A percentile compares a stretch with the other conserved stretches of the same genome.
Evolutionary conservation across 176 grass and related monocot genomes (phyloP).

Genomic region (Carex littledalei): DNA sequence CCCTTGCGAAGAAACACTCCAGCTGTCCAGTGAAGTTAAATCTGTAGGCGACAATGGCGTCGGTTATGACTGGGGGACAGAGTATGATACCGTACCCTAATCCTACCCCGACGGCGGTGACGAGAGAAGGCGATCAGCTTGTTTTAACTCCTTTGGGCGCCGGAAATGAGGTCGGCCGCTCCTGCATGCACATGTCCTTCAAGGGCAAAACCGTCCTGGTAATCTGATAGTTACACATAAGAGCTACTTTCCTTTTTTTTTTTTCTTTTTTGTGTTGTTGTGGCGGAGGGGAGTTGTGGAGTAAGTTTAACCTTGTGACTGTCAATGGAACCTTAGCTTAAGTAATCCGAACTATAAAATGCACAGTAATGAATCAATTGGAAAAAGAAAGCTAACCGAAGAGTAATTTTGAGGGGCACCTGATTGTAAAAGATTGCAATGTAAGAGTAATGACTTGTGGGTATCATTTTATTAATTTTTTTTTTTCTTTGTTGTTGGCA

Average conservation of each 20-base stretch:
- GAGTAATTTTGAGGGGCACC: background rate
- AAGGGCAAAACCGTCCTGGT: conserved; percentile 90
- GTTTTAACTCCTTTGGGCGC: conserved; percentile 76
- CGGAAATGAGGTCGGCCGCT: conserved; percentile 86
- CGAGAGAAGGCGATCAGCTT: conserved; percentile 63
- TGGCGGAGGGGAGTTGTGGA: too few species aligned
- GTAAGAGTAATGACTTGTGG: background rate
- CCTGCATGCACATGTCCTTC: conserved; percentile 96
- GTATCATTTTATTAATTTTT: background rate
- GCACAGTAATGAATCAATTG: background rate
- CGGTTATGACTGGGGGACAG: background rate
- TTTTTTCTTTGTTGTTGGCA: conserved; percentile 1
- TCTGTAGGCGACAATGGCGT: conserved; percentile 26
- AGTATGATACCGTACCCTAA: background rate
- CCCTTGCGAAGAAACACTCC: background rate
- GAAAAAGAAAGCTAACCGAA: background rate
- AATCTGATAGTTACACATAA: background rate
- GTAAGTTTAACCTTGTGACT: too few species aligned
- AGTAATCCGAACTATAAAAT: background rate
- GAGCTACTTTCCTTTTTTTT: too few species aligned
- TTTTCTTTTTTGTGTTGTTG: too few species aligned
- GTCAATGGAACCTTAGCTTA: too few species aligned
- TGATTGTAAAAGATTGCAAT: background rate
- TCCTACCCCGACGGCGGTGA: conserved; percentile 15
- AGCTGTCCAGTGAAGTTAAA: background rate